Conservation (phyloP, 768 basidiomycete genomes). For the Auriscalpium orientale region DNA sequence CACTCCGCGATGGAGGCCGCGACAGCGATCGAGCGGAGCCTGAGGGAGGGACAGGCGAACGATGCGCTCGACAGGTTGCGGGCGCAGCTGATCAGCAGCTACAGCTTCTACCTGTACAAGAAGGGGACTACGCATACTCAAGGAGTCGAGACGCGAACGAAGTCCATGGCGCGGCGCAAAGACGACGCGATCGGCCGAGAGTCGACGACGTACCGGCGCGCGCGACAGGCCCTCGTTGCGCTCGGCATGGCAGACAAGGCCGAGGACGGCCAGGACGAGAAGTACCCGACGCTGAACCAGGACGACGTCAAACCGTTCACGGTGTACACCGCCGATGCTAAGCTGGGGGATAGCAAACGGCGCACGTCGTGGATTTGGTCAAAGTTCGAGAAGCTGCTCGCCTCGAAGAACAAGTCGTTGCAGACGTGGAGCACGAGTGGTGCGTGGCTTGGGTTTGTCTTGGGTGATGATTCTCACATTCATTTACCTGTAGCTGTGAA, state of each 20-base stretch:
- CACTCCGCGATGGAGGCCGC: neutral
- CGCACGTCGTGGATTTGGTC: neutral
- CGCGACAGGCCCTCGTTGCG: neutral
- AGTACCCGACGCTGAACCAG: neutral
- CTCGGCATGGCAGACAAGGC: neutral
- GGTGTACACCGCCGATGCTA: neutral
- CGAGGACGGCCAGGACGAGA: neutral
- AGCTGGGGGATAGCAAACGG: neutral
- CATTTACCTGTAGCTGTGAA: neutral
- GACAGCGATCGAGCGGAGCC: neutral
- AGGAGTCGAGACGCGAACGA: neutral
- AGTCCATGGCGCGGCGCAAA: neutral
- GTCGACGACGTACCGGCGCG: neutral
- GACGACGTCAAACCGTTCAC: neutral
- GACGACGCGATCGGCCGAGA: neutral
- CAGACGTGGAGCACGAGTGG: neutral
- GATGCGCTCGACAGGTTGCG: conserved; percentile 3
- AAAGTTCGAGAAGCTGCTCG: neutral
- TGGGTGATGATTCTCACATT: neutral
- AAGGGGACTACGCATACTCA: neutral
- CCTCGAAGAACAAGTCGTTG: neutral
- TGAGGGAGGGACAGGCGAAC: conserved; percentile 2
- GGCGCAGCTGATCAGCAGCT: neutral
- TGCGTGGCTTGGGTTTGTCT: neutral
- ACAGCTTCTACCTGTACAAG: neutral